Base-by-base conservation (phyloP, 108 stramenopile species). In the Pelagomonas calceolata region DNA sequence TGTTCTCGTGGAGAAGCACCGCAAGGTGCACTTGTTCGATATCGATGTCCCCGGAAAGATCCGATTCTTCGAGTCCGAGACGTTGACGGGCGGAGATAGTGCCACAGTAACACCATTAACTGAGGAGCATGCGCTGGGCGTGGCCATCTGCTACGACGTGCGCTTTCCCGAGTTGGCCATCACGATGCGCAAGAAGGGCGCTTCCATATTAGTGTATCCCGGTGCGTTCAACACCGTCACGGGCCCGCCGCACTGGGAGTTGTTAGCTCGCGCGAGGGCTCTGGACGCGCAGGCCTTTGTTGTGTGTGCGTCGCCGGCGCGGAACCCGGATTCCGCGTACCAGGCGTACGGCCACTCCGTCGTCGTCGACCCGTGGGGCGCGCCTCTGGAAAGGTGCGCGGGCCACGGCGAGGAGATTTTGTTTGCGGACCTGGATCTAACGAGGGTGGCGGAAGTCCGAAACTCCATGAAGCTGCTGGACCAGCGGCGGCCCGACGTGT, bases 71-170 rank as follows among this genome's bases (percentile, higher is more conserved):
- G 97, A 98, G 78, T 91, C 90, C 66, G 97, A 98, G 60, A 94
- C 96, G 0, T 82, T 97, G 32, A 87, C 81, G 30, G 81, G 87
- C 16, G 96, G 96, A 16, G 78, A 63, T 32, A 34, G 85, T 0
- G 36, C 15, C 26, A 29, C 26, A 30, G 71, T 63, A n/a, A 12
- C 51, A 1, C 21, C 51, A 73, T 76, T 45, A 78, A 66, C 73
- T 39, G 85, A 83, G 34, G 82, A 86, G 12, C 21, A 26, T 26
- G 51, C 51, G 51, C 80, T 98, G 44, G 99, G 97, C 34, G 83
- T 99, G 15, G 99, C 96, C 26, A 98, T 99, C 66, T 99, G 99
- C 86, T 99, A 99, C 81, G 98, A 99, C 84, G 92, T 99, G 78
- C 93, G 99, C 21, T 99, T 99, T 71, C 92, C 97, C 17, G 95